Evolutionary conservation across 345 rosid genomes (phyloP).

Genomic region (Lumnitzera littorea): DNA sequence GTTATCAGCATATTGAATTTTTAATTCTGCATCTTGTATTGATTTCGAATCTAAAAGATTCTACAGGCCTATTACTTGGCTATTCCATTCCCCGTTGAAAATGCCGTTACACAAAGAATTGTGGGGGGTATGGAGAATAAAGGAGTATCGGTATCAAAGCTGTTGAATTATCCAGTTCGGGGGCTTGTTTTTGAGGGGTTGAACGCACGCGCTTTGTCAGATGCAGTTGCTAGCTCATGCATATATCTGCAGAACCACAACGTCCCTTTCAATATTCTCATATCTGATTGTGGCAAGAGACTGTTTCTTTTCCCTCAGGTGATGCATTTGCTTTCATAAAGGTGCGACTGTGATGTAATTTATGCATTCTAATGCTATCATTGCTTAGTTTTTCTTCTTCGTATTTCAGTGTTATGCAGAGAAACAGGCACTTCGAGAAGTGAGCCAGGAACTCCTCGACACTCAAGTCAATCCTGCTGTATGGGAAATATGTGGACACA

Average conservation of each 20-base stretch:
- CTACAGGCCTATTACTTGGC: slow-evolving; percentile 39
- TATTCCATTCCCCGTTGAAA: slow-evolving; percentile 34
- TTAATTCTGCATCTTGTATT: not conserved
- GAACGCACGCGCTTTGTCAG: slow-evolving; percentile 19
- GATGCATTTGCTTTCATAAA: not conserved
- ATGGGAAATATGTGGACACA: slow-evolving; percentile 53
- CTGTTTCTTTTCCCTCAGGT: slow-evolving; percentile 37
- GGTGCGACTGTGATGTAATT: not conserved
- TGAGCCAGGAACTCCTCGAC: slow-evolving; percentile 34
- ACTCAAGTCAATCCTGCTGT: slow-evolving; percentile 43
- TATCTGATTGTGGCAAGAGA: slow-evolving; percentile 31
- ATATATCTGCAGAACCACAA: slow-evolving; percentile 32
- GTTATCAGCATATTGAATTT: not conserved
- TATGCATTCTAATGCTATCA: not conserved
- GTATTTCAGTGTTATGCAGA: slow-evolving; percentile 37
- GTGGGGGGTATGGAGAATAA: slow-evolving; percentile 4
- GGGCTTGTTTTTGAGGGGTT: slow-evolving; percentile 34
- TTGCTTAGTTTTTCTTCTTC: not conserved
- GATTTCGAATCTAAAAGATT: not conserved
- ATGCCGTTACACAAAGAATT: slow-evolving; percentile 26
- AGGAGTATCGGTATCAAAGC: slow-evolving; percentile 27
- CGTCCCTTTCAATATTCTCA: slow-evolving; percentile 42
- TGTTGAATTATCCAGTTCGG: slow-evolving; percentile 38
- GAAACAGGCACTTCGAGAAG: slow-evolving; percentile 47
- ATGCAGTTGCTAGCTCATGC: slow-evolving; percentile 34